phyloP scores from a whole-genome alignment of 352 stramenopile species.

The Vaucheria bursata region DNA sequence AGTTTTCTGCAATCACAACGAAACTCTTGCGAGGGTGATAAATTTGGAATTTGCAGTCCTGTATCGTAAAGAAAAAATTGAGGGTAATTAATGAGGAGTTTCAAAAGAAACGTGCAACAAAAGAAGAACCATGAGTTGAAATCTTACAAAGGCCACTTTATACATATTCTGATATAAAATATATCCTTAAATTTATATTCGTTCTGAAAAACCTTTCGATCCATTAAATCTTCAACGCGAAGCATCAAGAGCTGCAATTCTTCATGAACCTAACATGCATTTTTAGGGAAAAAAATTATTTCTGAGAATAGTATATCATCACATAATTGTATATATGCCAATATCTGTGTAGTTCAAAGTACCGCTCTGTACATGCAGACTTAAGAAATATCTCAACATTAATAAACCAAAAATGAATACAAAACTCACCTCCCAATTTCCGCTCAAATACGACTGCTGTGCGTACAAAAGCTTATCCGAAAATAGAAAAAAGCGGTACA shows the following conservation, averaged over 20 bases:
- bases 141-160: neutral
- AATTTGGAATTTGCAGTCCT: conserved; percentile 58
- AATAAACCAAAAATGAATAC: neutral
- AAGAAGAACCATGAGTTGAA: neutral
- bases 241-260: conserved; percentile 62
- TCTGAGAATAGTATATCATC: neutral
- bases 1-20: conserved; percentile 52
- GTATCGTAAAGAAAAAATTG: neutral
- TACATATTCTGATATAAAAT: neutral
- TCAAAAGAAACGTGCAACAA: neutral
- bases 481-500: conserved; percentile 74
- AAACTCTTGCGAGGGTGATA: conserved; percentile 69
- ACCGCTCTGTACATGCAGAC: neutral
- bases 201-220: conserved; percentile 13
- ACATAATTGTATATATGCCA: neutral
- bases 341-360: neutral
- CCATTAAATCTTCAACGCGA: conserved; percentile 60
- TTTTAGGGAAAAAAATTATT: neutral
- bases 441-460: conserved; percentile 53
- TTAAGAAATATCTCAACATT: neutral
- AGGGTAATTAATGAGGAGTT: neutral
- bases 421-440: conserved; percentile 56
- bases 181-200: neutral
- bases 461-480: conserved; percentile 68
- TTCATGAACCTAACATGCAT: conserved; percentile 50